Evolutionary conservation across 2,329 filamentous ascomycete genomes (phyloP).

Genomic region (Diaporthe sp.): DNA sequence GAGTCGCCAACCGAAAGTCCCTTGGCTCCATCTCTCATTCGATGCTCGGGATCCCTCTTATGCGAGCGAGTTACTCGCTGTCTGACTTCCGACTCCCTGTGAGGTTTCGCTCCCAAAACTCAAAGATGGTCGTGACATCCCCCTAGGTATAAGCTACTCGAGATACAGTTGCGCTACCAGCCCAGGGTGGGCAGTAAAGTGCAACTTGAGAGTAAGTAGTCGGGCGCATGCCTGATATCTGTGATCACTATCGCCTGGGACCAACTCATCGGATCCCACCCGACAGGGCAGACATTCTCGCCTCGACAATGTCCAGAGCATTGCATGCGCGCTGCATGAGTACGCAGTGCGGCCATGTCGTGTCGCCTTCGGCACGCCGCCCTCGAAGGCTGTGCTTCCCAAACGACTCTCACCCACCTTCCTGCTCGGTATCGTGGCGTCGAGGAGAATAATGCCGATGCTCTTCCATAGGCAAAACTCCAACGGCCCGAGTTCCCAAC

Average conservation of each 20-base stretch:
- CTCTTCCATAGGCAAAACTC: conserved; percentile 1
- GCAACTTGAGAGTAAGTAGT: not conserved
- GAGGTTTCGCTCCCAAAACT: not conserved
- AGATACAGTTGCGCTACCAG: not conserved
- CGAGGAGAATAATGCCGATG: not conserved
- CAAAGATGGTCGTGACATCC: not conserved
- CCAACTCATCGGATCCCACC: not conserved
- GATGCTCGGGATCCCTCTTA: not conserved
- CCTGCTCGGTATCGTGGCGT: conserved; percentile 4
- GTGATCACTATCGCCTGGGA: not conserved
- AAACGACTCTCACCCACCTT: not conserved
- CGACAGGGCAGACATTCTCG: conserved; percentile 10
- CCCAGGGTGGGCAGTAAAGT: not conserved
- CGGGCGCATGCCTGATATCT: not conserved
- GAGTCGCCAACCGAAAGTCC: not conserved
- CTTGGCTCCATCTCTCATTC: not conserved
- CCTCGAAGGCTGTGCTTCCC: not conserved
- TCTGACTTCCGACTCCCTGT: not conserved
- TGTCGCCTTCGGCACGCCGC: not conserved
- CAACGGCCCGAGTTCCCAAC: conserved; percentile 13
- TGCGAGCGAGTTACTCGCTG: not conserved
- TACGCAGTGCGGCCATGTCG: not conserved
- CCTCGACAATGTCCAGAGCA: not conserved
- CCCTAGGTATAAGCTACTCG: not conserved
- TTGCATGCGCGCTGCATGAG: conserved; percentile 1